Evolutionary conservation across 2,329 filamentous ascomycete species (phyloP), one percentile per base, ranked within the genome.

Genomic region (Chaetomium sp.): DNA sequence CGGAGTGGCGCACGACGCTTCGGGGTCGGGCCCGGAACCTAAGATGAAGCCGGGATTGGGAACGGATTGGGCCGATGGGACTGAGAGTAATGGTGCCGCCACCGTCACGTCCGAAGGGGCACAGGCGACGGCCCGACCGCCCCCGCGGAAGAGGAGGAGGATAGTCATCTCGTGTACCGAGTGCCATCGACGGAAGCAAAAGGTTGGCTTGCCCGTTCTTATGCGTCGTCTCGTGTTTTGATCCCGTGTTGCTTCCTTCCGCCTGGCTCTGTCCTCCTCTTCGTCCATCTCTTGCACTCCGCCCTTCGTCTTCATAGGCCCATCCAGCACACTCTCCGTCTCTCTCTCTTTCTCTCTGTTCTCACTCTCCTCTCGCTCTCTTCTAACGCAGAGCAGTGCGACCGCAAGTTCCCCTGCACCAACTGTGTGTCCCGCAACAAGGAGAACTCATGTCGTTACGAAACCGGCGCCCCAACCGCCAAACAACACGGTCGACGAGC

Each of bases 161-260:
- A 73, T 81, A 43, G 80, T 85, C 45, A 81, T 85, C 55, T 84
- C 80, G 6, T 86, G 82, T 62, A 81, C 77, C 9, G 82, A 86
- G 65, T 86, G 82, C 61, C 82, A 85, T 67, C 74, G 82, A 58
- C 75, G 82, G 57, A 86, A 86, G 65, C 80, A 84, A 65, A 82
- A 82, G 74, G 79, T 79, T 27, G 19, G 19, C 19, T 27, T 27
- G 19, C 19, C 19, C 19, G 19, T 27, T 27, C 19, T 27, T 27
- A 27, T 27, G 19, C 19, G 19, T 27, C 19, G 19, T 27, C 19
- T 27, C 19, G 19, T 27, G 19, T 27, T 27, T 27, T 27, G 19
- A 27, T 27, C 19, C 19, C 19, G 19, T 27, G 19, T 27, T 27
- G 19, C 19, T 27, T 27, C 19, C 19, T 27, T 27, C 19, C 19